These are phyloP conservation scores for Raffaelea arxii DNA, from an alignment of 2,329 filamentous ascomycete genomes.

Conservation along the genomic window DNA sequence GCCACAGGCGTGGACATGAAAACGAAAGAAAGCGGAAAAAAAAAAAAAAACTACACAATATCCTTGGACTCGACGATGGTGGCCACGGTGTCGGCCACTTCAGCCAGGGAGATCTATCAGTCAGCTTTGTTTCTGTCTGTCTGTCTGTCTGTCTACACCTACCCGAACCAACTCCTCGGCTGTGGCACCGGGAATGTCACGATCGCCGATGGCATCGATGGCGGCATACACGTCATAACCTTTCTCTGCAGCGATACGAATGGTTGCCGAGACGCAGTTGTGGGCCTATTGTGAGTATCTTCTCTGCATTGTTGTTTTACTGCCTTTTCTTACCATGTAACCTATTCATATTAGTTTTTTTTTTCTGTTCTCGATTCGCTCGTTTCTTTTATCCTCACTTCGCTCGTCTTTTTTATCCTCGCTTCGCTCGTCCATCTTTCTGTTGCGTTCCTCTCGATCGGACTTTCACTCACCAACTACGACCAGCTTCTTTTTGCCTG, in stretches of 20 bases:
- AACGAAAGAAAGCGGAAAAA: too few species aligned
- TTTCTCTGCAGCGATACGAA: constrained; percentile 47
- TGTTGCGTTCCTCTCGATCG: too few species aligned
- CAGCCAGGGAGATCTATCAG: too few species aligned
- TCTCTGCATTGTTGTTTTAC: background rate
- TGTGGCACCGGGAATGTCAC: constrained; percentile 54
- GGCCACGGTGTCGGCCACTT: constrained; percentile 54
- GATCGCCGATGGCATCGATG: constrained; percentile 53
- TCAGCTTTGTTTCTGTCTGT: too few species aligned
- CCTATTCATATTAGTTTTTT: background rate
- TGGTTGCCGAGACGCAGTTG: constrained; percentile 36
- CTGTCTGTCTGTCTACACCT: too few species aligned
- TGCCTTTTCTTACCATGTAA: constrained; percentile 1
- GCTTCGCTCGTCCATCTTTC: too few species aligned
- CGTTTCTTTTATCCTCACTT: too few species aligned
- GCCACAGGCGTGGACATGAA: too few species aligned
- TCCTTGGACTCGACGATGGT: constrained; percentile 38
- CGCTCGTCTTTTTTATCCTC: too few species aligned
- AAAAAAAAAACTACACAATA: too few species aligned
- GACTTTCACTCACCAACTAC: constrained; percentile 2
- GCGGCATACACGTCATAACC: constrained; percentile 56
- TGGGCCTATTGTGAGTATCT: constrained; percentile 1
- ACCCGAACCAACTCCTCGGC: constrained; percentile 42
- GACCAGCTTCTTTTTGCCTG: constrained; percentile 2
- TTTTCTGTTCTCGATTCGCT: too few species aligned